A percentile compares a stretch with the other conserved stretches of the same genome.
Evolutionary conservation across 179 eudicot species (phyloP).

Genomic region (Spinacia oleracea): DNA sequence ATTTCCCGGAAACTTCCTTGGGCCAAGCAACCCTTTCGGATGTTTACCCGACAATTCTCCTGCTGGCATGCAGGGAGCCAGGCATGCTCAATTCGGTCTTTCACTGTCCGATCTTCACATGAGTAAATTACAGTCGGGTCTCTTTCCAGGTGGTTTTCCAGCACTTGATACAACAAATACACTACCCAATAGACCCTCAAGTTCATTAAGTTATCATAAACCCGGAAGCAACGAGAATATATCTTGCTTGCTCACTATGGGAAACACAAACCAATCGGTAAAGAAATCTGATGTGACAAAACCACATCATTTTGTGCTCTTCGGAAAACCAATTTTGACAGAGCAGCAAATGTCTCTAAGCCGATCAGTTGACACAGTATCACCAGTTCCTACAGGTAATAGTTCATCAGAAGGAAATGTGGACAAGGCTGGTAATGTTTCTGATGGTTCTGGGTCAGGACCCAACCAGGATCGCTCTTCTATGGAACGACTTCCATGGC

Average conservation of each 20-base stretch:
- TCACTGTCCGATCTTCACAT: constrained; percentile 49
- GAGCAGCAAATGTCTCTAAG: constrained; percentile 66
- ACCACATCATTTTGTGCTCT: constrained; percentile 53
- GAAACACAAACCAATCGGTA: constrained; percentile 35
- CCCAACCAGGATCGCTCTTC: constrained; percentile 57
- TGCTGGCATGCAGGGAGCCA: constrained; percentile 99
- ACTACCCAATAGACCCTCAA: constrained; percentile 29
- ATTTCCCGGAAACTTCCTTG: constrained; percentile 53
- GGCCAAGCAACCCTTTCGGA: constrained; percentile 57
- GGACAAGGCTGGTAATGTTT: constrained; percentile 42
- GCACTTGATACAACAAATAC: constrained; percentile 36
- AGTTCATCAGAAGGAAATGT: constrained; percentile 47
- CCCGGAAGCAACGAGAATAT: constrained; percentile 39
- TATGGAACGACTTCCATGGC: constrained; percentile 34
- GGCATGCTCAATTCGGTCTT: constrained; percentile 80
- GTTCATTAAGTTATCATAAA: constrained; percentile 30
- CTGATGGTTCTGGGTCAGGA: constrained; percentile 71
- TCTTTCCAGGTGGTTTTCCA: constrained; percentile 45
- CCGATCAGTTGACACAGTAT: constrained; percentile 41
- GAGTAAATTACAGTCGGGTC: constrained; percentile 57
- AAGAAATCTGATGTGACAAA: constrained; percentile 39
- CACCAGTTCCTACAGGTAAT: constrained; percentile 36
- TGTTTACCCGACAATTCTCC: constrained; percentile 59
- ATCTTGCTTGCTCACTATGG: constrained; percentile 60
- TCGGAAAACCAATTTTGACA: constrained; percentile 76